phyloP scores from a whole-genome alignment of 805 yeast genomes.

The Candida germanica region DNA sequence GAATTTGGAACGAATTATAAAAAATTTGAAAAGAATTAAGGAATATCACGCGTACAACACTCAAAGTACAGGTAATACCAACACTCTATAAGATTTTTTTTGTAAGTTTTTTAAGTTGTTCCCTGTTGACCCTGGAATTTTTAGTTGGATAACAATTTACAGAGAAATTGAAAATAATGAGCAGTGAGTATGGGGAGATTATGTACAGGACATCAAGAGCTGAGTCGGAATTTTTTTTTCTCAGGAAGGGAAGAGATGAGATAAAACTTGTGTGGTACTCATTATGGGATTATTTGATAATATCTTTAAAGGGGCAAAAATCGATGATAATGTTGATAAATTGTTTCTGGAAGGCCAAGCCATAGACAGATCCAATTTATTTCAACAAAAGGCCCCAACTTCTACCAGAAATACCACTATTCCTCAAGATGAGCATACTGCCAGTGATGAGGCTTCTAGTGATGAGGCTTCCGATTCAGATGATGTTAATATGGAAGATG shows the following conservation, averaged over 20 bases:
- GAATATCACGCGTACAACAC: too few species aligned
- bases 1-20: too few species aligned
- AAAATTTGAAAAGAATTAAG: too few species aligned
- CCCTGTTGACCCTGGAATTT: neutral
- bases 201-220: conserved; percentile 8
- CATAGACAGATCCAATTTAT: conserved; percentile 35
- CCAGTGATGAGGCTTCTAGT: conserved; percentile 14
- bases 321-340: conserved; percentile 27
- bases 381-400: conserved; percentile 21
- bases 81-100: too few species aligned
- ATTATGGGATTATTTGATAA: conserved; percentile 38
- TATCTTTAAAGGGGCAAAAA: conserved; percentile 29
- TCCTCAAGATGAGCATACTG: conserved; percentile 16
- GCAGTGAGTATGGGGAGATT: conserved; percentile 5
- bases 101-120: too few species aligned
- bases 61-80: too few species aligned
- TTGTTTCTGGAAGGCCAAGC: conserved; percentile 39
- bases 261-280: too few species aligned
- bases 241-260: too few species aligned
- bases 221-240: too few species aligned
- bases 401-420: conserved; percentile 12
- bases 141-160: neutral
- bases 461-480: conserved; percentile 23
- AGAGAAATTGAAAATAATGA: neutral
- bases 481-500: conserved; percentile 46